Evolutionary conservation across 192 early-diverging fungal species (phyloP).

Genomic region (Gigaspora rosea): DNA sequence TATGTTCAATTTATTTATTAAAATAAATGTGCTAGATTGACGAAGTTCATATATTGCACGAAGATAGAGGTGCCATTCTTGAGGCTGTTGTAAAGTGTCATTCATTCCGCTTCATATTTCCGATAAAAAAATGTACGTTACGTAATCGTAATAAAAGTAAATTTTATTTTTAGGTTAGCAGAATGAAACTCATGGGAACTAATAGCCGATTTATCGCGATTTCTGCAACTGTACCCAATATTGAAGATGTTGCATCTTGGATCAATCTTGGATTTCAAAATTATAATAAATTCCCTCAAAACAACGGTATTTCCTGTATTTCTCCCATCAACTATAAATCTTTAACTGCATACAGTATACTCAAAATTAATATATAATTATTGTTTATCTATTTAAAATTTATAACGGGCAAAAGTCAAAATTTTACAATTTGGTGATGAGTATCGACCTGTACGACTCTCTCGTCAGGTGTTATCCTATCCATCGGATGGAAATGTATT

Average conservation of each 20-base stretch:
- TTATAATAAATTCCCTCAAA: background rate
- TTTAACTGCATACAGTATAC: no score
- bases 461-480: conserved; percentile 53
- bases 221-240: conserved; percentile 73
- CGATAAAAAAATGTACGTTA: background rate
- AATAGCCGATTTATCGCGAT: conserved; percentile 58
- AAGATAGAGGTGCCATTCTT: conserved; percentile 65
- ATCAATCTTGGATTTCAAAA: conserved; percentile 16
- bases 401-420: conserved; percentile 1
- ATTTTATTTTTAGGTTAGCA: conserved; percentile 1
- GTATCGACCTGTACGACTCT: conserved; percentile 63
- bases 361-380: no score
- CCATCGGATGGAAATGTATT: conserved; percentile 46
- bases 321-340: no score
- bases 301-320: background rate
- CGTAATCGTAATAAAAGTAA: background rate
- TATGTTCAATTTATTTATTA: background rate
- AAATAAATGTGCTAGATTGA: conserved; percentile 55
- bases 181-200: conserved; percentile 19
- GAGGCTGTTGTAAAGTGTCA: conserved; percentile 64
- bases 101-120: background rate
- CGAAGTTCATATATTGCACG: conserved; percentile 75
- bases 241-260: conserved; percentile 68
- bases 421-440: conserved; percentile 64
- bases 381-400: no score